Base-by-base conservation (phyloP, 2,329 filamentous ascomycete species). In the Claviceps sp. region DNA sequence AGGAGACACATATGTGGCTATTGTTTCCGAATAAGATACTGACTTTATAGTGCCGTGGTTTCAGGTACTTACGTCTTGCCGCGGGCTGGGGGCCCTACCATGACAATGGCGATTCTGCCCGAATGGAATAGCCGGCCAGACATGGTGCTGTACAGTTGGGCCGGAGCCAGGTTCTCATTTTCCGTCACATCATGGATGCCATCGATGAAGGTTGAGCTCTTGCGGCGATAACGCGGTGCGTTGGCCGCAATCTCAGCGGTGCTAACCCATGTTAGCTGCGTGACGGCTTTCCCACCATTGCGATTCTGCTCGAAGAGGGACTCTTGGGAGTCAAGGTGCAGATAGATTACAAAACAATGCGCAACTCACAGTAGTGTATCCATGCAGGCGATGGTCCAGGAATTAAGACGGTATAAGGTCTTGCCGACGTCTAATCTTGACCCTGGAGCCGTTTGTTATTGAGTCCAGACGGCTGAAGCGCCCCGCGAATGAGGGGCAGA, bases 91-190 rank as follows among this genome's bases (percentile, higher is more conserved):
- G 96, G 79, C 24, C 93, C 93, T 59, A 97, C 93, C 66, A 95
- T 96, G 58, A 93, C 91, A 61, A 98, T 97, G 47, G 91, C 91
- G 65, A 98, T 98, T 53, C 91, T 83, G 47, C 93, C 93, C 22
- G 93, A 96, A 69, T 98, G 93, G 67, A 98, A 98, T 34, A 98
- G 81, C 43, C 93, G 82, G 48, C 93, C 93, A 47, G 91, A 97
- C 78, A 97, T 95, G 50, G 93, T 98, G 67, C 89, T 96, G 73
- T 98, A 98, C 46, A 98, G 78, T 72, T 98, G 93, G 59, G 93
- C 93, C 34, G 93, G 93, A 5, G 93, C 93, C 79, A 95, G 81
- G 60, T 91, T 74, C 56, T 73, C 70, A 61, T 89, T 89, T 64
- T 90, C 85, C 8, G 87, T 82, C 51, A 95, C 77, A 73, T 97